These are phyloP conservation scores for Stephania cephalantha DNA, from an alignment of 164 flowering plant species.

Conservation along the genomic window DNA sequence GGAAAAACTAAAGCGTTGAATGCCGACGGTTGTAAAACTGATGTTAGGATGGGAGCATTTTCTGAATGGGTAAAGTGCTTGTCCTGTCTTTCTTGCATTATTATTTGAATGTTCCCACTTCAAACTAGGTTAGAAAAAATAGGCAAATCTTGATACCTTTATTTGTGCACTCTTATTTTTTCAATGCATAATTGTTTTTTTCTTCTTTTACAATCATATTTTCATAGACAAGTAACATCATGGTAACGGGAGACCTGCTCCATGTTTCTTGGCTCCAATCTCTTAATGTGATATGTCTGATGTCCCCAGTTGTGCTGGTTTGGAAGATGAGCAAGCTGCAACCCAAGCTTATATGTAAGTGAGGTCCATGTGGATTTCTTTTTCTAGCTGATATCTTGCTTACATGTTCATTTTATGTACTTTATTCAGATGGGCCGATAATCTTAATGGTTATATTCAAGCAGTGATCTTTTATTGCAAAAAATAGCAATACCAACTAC, in stretches of 20 bases:
- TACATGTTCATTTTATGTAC: background rate
- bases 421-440: background rate
- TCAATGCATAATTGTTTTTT: background rate
- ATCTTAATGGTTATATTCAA: background rate
- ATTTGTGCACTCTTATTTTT: too few relatives aligned
- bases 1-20: too few relatives aligned
- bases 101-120: too few relatives aligned
- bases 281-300: background rate
- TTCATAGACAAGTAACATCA: background rate
- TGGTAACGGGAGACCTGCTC: background rate
- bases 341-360: background rate
- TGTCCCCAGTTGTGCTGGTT: background rate
- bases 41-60: too few relatives aligned
- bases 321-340: background rate
- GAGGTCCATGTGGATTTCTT: background rate
- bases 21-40: too few relatives aligned
- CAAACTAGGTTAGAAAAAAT: too few relatives aligned
- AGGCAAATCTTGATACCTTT: too few relatives aligned
- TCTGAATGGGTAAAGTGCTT: too few relatives aligned
- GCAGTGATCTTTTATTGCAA: background rate
- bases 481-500: background rate
- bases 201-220: background rate
- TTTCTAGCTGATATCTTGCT: background rate
- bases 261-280: background rate
- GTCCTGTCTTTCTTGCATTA: too few relatives aligned